Evolutionary conservation across 169 alveolate genomes (phyloP).

Genomic region (Plasmodium gonderi): DNA sequence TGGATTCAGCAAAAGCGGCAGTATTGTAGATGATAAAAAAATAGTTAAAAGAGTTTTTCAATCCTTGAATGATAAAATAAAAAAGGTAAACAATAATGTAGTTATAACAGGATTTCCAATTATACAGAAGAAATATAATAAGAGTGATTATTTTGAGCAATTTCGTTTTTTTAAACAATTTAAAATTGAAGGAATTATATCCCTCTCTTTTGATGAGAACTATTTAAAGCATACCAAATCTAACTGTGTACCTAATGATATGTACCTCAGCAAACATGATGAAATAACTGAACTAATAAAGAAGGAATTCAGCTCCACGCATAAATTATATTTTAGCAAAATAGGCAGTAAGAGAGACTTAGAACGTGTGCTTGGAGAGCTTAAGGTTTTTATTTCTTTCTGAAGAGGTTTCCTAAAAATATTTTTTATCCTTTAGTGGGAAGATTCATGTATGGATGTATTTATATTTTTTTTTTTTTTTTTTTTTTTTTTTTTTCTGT

Average conservation of each 20-base stretch:
- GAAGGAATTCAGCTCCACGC: slow-evolving; percentile 1
- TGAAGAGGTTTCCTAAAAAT: background rate
- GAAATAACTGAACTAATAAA: slow-evolving; percentile 14
- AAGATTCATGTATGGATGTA: too few species aligned
- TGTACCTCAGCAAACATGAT: slow-evolving; percentile 1
- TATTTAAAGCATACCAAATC: background rate
- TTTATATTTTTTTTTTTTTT: too few species aligned
- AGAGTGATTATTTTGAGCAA: slow-evolving; percentile 55
- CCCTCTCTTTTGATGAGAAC: slow-evolving; percentile 9
- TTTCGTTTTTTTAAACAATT: slow-evolving; percentile 25
- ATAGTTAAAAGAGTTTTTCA: background rate
- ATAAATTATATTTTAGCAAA: slow-evolving; percentile 22
- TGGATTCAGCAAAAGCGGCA: background rate
- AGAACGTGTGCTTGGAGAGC: background rate
- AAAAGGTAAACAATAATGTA: slow-evolving; percentile 24
- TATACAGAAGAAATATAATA: slow-evolving; percentile 10
- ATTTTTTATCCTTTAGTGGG: too few species aligned
- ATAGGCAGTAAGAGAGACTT: background rate
- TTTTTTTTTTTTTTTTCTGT: too few species aligned
- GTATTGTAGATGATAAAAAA: background rate
- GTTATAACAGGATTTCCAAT: slow-evolving; percentile 66
- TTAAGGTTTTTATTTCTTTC: background rate
- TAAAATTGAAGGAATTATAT: slow-evolving; percentile 37
- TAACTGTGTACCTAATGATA: background rate
- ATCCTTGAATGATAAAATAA: slow-evolving; percentile 20